phyloP scores from a whole-genome alignment of 495 filamentous ascomycete genomes.

The Chaetomium cochliodes region DNA sequence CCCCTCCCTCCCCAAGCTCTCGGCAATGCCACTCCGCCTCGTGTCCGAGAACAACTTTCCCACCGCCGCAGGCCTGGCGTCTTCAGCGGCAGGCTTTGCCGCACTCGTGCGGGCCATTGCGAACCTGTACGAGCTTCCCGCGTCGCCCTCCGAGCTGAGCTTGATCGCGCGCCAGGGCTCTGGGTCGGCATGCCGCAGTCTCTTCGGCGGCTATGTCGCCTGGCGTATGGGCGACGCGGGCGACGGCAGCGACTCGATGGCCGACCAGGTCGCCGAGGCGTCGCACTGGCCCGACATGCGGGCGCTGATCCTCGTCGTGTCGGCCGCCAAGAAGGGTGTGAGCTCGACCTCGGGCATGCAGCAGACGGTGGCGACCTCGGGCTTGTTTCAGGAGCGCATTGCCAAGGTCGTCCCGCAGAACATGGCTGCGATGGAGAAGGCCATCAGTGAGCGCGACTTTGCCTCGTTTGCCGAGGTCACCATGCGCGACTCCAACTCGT shows the following conservation, averaged over 20 bases:
- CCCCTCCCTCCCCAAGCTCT: slow-evolving; percentile 72
- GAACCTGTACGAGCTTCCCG: slow-evolving; percentile 79
- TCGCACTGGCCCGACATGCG: slow-evolving; percentile 94
- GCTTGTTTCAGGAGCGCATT: slow-evolving; percentile 73
- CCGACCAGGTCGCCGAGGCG: slow-evolving; percentile 80
- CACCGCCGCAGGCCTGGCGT: slow-evolving; percentile 93
- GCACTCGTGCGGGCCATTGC: slow-evolving; percentile 91
- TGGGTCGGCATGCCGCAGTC: slow-evolving; percentile 84
- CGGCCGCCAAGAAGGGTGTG: slow-evolving; percentile 91
- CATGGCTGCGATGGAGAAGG: slow-evolving; percentile 84
- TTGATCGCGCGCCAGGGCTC: slow-evolving; percentile 92
- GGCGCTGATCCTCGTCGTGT: slow-evolving; percentile 84
- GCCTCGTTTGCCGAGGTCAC: slow-evolving; percentile 82
- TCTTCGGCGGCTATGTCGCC: slow-evolving; percentile 94
- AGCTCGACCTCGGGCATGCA: slow-evolving; percentile 93
- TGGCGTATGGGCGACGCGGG: slow-evolving; percentile 72
- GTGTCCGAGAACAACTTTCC: slow-evolving; percentile 98
- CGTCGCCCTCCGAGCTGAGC: slow-evolving; percentile 74
- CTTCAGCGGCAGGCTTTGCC: slow-evolving; percentile 90
- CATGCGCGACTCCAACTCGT: slow-evolving; percentile 93
- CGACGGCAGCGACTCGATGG: slow-evolving; percentile 81
- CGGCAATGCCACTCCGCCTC: slow-evolving; percentile 69
- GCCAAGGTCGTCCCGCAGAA: slow-evolving; percentile 71
- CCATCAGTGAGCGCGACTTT: slow-evolving; percentile 76
- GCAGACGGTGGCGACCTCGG: slow-evolving; percentile 83